Conservation (phyloP, 148 eudicot species). For the Persicaria tinctoria region DNA sequence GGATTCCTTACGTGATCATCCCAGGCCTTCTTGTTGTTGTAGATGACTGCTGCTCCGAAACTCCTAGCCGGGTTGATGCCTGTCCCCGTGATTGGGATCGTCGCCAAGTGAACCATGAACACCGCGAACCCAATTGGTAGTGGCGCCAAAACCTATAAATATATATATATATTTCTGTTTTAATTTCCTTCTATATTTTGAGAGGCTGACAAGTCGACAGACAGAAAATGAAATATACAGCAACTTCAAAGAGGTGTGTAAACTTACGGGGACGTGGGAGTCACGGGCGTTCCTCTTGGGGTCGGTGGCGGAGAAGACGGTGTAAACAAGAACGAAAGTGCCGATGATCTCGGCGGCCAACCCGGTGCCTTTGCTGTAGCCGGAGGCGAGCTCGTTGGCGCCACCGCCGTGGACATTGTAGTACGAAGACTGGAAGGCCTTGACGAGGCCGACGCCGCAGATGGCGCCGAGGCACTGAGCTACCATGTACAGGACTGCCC, state of each 20-base stretch:
- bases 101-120: constrained; percentile 14
- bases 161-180: background rate
- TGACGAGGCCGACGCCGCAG: constrained; percentile 23
- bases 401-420: constrained; percentile 21
- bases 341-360: constrained; percentile 17
- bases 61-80: constrained; percentile 11
- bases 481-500: constrained; percentile 26
- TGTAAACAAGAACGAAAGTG: constrained; percentile 9
- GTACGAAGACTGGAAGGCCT: constrained; percentile 19
- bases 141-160: constrained; percentile 7
- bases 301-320: constrained; percentile 13
- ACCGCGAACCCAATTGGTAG: constrained; percentile 10
- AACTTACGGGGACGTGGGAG: constrained; percentile 11
- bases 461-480: constrained; percentile 34
- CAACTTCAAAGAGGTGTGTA: background rate
- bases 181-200: background rate
- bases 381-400: constrained; percentile 20
- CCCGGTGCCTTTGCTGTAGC: constrained; percentile 27
- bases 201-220: too few species aligned
- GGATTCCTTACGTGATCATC: background rate
- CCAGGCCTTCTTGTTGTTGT: constrained; percentile 4
- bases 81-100: constrained; percentile 8
- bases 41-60: constrained; percentile 11
- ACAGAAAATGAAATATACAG: too few species aligned
- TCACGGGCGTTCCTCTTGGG: constrained; percentile 11